Evolutionary conservation across 1,139 yeast species (phyloP).

Genomic region (Spathaspora sp.): DNA sequence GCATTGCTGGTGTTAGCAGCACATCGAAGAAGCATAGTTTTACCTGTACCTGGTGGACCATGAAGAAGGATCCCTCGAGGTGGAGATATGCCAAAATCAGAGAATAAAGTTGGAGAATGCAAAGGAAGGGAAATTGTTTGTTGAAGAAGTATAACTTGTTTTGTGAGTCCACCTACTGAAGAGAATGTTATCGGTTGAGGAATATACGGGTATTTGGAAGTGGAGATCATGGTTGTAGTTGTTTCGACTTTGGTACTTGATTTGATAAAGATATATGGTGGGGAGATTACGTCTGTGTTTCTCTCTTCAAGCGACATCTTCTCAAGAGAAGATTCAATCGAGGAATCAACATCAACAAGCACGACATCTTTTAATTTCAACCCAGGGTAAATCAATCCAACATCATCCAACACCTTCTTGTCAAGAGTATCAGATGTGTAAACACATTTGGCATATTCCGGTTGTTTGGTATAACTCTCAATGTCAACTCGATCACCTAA

Average conservation of each 20-base stretch:
- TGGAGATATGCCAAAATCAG: slow-evolving; percentile 84
- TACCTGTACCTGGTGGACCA: slow-evolving; percentile 99
- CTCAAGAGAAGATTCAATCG: slow-evolving; percentile 24
- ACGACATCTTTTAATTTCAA: slow-evolving; percentile 21
- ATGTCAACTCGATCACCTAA: slow-evolving; percentile 73
- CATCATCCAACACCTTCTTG: slow-evolving; percentile 43
- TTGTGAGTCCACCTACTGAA: slow-evolving; percentile 74
- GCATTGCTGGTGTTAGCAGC: slow-evolving; percentile 71
- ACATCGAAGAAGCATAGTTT: slow-evolving; percentile 82
- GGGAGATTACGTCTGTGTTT: slow-evolving; percentile 33
- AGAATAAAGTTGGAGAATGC: slow-evolving; percentile 71
- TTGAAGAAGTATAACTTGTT: slow-evolving; percentile 60
- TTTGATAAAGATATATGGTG: slow-evolving; percentile 45
- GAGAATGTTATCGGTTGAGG: slow-evolving; percentile 45
- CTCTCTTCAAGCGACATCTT: slow-evolving; percentile 22
- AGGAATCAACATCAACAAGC: slow-evolving; percentile 25
- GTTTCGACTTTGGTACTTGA: slow-evolving; percentile 14
- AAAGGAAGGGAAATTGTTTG: slow-evolving; percentile 80
- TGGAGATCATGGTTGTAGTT: slow-evolving; percentile 14
- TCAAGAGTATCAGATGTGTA: slow-evolving; percentile 18
- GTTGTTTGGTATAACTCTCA: slow-evolving; percentile 45
- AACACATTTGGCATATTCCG: slow-evolving; percentile 44
- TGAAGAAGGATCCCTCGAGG: slow-evolving; percentile 88
- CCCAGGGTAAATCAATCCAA: slow-evolving; percentile 61
- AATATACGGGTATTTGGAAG: slow-evolving; percentile 35